phyloP scores from a whole-genome alignment of 129 eudicot genomes.

The Lactuca sativa region DNA sequence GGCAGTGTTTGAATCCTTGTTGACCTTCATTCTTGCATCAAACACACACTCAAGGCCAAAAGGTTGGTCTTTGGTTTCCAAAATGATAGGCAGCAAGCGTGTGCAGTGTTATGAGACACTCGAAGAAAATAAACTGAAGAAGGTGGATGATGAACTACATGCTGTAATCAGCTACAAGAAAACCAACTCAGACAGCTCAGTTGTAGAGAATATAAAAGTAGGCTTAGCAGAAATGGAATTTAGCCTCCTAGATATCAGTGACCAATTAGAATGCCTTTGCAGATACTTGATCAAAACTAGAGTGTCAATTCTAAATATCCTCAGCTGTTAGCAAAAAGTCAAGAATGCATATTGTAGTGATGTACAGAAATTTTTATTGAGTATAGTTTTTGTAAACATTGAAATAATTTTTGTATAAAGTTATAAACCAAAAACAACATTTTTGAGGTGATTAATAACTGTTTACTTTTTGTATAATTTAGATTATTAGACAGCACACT shows the following conservation, averaged over 20 bases:
- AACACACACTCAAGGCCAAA: constrained; percentile 8
- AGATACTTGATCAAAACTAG: constrained; percentile 43
- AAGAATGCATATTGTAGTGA: too few species aligned
- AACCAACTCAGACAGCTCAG: not conserved
- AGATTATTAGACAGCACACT: too few species aligned
- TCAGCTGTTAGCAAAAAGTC: constrained; percentile 20
- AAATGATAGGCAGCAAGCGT: constrained; percentile 20
- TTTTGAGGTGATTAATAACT: too few species aligned
- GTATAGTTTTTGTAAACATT: too few species aligned
- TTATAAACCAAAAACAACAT: too few species aligned
- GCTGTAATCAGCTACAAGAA: constrained; percentile 5
- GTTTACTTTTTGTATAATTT: too few species aligned
- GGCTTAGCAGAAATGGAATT: constrained; percentile 24
- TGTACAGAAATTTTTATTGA: too few species aligned
- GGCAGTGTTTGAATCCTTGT: constrained; percentile 30
- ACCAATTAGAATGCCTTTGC: constrained; percentile 37
- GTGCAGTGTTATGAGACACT: not conserved
- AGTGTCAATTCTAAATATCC: constrained; percentile 42
- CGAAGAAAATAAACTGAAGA: constrained; percentile 20
- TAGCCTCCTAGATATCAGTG: constrained; percentile 34
- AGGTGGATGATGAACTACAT: constrained; percentile 21
- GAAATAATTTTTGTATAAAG: too few species aligned
- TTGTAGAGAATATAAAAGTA: constrained; percentile 15
- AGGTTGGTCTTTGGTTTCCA: constrained; percentile 26
- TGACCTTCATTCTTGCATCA: constrained; percentile 24